Evolutionary conservation across 78 protist species (phyloP).

Genomic region (Dictyostelium brefeldianum): DNA sequence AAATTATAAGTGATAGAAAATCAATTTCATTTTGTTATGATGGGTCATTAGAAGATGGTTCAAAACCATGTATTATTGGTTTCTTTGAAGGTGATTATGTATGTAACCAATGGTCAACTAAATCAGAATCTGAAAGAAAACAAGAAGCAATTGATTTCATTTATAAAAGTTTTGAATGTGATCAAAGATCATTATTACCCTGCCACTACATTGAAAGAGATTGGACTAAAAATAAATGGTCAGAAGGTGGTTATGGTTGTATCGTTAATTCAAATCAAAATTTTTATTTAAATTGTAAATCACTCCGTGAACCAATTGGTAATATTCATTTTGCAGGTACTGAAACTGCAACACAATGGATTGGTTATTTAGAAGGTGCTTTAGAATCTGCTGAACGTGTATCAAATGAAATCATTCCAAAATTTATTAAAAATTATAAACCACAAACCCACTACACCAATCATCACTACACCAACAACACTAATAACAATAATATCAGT

Average conservation of each 20-base stretch:
- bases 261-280: background rate
- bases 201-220: slow-evolving; percentile 25
- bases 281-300: background rate
- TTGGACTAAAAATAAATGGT: slow-evolving; percentile 36
- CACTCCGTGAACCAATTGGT: slow-evolving; percentile 71
- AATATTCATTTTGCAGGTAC: slow-evolving; percentile 88
- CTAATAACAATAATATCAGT: background rate
- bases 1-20: slow-evolving; percentile 19
- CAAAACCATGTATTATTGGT: slow-evolving; percentile 42
- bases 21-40: slow-evolving; percentile 27
- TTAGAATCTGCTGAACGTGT: slow-evolving; percentile 75
- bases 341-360: slow-evolving; percentile 84
- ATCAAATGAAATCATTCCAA: slow-evolving; percentile 29
- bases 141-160: slow-evolving; percentile 4
- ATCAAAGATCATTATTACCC: slow-evolving; percentile 18
- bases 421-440: background rate
- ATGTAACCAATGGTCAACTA: slow-evolving; percentile 1
- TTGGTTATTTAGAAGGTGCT: slow-evolving; percentile 88
- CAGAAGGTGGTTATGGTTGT: slow-evolving; percentile 44
- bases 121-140: background rate
- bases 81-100: slow-evolving; percentile 54
- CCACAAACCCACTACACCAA: background rate
- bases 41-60: slow-evolving; percentile 60
- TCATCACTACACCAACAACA: background rate
- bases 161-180: slow-evolving; percentile 1